Conservation (phyloP, 805 yeast species). For the Millerozyma acaciae region DNA sequence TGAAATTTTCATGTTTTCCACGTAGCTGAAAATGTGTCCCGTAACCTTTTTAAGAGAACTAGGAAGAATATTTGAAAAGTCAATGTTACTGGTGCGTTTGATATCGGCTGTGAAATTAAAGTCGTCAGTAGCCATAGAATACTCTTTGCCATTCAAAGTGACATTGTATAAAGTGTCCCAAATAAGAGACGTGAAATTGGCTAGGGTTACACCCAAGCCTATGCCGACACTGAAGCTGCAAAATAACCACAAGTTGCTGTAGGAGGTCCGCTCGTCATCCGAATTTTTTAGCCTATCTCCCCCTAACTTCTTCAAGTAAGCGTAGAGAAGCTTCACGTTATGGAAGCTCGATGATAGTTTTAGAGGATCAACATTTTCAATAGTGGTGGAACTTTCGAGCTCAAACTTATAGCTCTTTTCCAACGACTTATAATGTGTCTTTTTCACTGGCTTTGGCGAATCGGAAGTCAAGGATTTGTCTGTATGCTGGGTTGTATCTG, state of each 20-base stretch:
- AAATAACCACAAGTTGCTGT: slow-evolving; percentile 19
- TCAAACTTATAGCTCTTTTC: slow-evolving; percentile 28
- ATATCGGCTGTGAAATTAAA: neutral
- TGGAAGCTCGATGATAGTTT: slow-evolving; percentile 22
- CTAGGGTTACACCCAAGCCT: slow-evolving; percentile 31
- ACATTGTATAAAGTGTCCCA: no score
- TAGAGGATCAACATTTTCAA: slow-evolving; percentile 25
- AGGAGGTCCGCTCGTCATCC: no score
- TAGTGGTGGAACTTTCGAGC: slow-evolving; percentile 20
- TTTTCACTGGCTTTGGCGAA: slow-evolving; percentile 17
- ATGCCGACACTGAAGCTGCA: slow-evolving; percentile 35
- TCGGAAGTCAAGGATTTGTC: slow-evolving; percentile 2
- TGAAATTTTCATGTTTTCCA: no score
- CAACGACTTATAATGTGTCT: slow-evolving; percentile 24
- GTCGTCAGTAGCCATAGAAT: slow-evolving; percentile 6
- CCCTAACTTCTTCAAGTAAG: no score
- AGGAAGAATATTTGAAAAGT: neutral
- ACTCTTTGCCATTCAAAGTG: no score
- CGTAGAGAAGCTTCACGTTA: neutral
- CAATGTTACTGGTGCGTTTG: slow-evolving; percentile 1
- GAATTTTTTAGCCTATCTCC: no score
- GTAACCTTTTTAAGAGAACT: neutral
- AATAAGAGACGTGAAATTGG: slow-evolving; percentile 25
- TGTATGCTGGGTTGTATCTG: slow-evolving; percentile 1
- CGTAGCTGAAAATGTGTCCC: no score